A percentile compares a stretch with the other conserved stretches of the same genome.
Conservation (phyloP, 2,329 filamentous ascomycete genomes). For the Aspergillus nomiae region DNA sequence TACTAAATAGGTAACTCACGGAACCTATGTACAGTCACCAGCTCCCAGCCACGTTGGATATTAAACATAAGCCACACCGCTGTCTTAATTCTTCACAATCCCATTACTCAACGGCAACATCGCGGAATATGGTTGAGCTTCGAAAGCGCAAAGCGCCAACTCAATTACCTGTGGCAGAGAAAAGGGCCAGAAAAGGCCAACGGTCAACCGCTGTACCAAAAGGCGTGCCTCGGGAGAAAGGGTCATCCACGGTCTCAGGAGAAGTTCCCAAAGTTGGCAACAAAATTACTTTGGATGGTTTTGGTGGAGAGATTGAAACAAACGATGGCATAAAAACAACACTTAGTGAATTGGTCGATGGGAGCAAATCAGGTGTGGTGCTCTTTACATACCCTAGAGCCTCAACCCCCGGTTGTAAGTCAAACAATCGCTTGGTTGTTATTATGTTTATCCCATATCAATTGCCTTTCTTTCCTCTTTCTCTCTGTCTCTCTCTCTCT, state of each 20-base stretch:
- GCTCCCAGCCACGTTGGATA: not conserved
- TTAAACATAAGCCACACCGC: not conserved
- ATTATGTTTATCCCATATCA: not conserved
- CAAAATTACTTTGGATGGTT: conserved; percentile 55
- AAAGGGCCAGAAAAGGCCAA: conserved; percentile 29
- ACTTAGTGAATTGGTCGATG: conserved; percentile 76
- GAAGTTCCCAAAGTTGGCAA: conserved; percentile 48
- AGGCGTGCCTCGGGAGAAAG: conserved; percentile 32
- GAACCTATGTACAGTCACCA: not conserved
- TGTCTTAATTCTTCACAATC: not conserved
- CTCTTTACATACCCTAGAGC: conserved; percentile 96
- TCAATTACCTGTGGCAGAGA: conserved; percentile 42
- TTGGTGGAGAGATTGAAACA: conserved; percentile 74
- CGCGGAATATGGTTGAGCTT: conserved; percentile 55
- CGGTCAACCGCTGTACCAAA: conserved; percentile 31
- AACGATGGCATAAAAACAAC: conserved; percentile 81
- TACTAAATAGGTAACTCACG: not conserved
- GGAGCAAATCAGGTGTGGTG: conserved; percentile 83
- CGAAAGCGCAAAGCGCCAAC: conserved; percentile 62
- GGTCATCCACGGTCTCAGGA: conserved; percentile 20
- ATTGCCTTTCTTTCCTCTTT: not conserved
- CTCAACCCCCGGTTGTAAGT: conserved; percentile 89
- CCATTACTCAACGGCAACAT: not conserved
- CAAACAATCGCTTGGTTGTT: not conserved
- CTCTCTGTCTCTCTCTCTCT: not conserved